Evolutionary conservation across 2,329 filamentous ascomycete genomes (phyloP).

Genomic region (Fusarium multiceps): DNA sequence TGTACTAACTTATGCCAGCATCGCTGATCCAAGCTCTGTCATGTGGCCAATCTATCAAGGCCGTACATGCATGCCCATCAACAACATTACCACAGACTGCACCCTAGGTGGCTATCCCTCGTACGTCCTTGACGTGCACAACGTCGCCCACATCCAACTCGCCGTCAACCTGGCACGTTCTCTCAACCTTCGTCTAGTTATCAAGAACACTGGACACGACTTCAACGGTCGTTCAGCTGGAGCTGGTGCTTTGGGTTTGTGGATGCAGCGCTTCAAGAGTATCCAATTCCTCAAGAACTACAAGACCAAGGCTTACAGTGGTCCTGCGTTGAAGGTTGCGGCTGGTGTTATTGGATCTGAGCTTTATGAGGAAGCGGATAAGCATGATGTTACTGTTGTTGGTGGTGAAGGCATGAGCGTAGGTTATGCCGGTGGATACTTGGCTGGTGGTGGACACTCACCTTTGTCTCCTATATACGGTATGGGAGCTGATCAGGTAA

Average conservation of each 20-base stretch:
- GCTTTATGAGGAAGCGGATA: slow-evolving; percentile 62
- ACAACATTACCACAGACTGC: slow-evolving; percentile 43
- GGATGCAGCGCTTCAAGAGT: slow-evolving; percentile 66
- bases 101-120: slow-evolving; percentile 56
- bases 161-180: slow-evolving; percentile 60
- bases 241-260: slow-evolving; percentile 66
- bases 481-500: slow-evolving; percentile 38
- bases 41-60: slow-evolving; percentile 57
- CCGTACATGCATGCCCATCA: slow-evolving; percentile 50
- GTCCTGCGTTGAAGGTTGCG: slow-evolving; percentile 65
- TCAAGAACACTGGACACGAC: slow-evolving; percentile 63
- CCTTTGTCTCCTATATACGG: slow-evolving; percentile 36
- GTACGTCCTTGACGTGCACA: slow-evolving; percentile 56
- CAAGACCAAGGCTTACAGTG: slow-evolving; percentile 49
- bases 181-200: slow-evolving; percentile 57
- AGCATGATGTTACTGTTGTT: slow-evolving; percentile 60
- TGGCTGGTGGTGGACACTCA: slow-evolving; percentile 40
- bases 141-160: slow-evolving; percentile 58
- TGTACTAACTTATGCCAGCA: slow-evolving; percentile 35
- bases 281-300: slow-evolving; percentile 41
- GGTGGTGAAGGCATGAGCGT: slow-evolving; percentile 61
- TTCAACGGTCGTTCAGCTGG: slow-evolving; percentile 66
- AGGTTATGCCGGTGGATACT: slow-evolving; percentile 37
- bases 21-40: slow-evolving; percentile 53
- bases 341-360: slow-evolving; percentile 65